Base-by-base conservation (phyloP, 768 basidiomycete genomes). In the Dentipellis fragilis region DNA sequence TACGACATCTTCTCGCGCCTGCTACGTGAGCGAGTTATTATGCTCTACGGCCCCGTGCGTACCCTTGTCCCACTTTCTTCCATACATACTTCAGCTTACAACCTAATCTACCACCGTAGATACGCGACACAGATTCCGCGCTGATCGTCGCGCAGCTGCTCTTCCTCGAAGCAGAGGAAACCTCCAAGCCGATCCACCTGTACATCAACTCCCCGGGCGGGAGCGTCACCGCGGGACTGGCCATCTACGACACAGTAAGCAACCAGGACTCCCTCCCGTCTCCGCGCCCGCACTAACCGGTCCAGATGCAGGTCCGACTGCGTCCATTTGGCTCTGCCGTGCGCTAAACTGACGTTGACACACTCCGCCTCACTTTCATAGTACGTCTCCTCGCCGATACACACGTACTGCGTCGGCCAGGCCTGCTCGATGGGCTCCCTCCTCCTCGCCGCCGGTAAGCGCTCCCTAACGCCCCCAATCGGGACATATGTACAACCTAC, bases 151-250 rank as follows among this genome's bases (percentile, higher is more conserved):
- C 94, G 1, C 94, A 97, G 65, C 75, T 98, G 8, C 82, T 98
- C 42, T 97, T 95, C 69, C 77, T 97, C 57, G 95, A 98, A 74
- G 94, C 95, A 1, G 94, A 95, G 69, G 93, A 97, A 61, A 83
- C 93, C 0, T 83, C 85, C 9, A 91, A 92, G 67, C 95, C 95
- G 3, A 96, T 98, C 54, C 93, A 95, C 64, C 72, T 98, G 10
- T 98, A 98, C 70, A 95, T 98, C 62, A 97, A 97, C 71, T 93
- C 90, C 7, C 95, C 95, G 0, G 95, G 95, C 2, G 95, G 95
- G 34, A 89, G 88, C 64, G 95, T 98, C 39, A 95, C 94, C 0
- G 92, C 93, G 49, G 95, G 95, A 9, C 74, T 98, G 57, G 95
- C 94, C 16, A 95, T 98, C 50, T 98, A 98, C 72, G 95, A 98